A percentile compares a stretch with the other conserved stretches of the same genome.
Conservation (phyloP, 805 yeast genomes). For the Candida jianshihensis region DNA sequence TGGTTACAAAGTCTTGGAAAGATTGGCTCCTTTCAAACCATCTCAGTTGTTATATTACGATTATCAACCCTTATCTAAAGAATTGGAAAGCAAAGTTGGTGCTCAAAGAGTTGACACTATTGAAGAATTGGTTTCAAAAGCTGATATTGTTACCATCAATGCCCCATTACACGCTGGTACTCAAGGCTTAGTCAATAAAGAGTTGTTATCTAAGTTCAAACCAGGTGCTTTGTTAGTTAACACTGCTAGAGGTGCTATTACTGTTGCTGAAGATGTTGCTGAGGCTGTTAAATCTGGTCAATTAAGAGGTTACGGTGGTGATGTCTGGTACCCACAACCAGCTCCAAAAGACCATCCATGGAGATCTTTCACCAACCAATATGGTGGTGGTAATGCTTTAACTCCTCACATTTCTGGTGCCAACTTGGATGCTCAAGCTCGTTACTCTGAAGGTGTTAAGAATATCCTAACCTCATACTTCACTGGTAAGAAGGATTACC, state of each 20-base stretch:
- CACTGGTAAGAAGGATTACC: slow-evolving; percentile 55
- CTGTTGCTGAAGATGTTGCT: slow-evolving; percentile 67
- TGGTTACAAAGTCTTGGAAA: slow-evolving; percentile 68
- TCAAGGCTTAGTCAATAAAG: slow-evolving; percentile 59
- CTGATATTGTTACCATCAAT: slow-evolving; percentile 72
- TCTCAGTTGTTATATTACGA: slow-evolving; percentile 69
- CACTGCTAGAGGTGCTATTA: slow-evolving; percentile 80
- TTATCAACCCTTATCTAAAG: slow-evolving; percentile 60
- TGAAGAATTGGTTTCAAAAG: slow-evolving; percentile 58
- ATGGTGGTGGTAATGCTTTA: slow-evolving; percentile 78
- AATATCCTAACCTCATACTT: slow-evolving; percentile 58
- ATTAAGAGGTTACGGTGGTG: slow-evolving; percentile 77
- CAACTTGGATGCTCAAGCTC: slow-evolving; percentile 69
- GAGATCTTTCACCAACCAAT: slow-evolving; percentile 60
- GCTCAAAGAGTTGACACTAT: slow-evolving; percentile 52
- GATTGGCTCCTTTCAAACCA: slow-evolving; percentile 67
- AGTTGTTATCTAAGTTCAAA: slow-evolving; percentile 60
- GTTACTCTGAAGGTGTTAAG: slow-evolving; percentile 68
- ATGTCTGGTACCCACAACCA: slow-evolving; percentile 83
- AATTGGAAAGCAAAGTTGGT: slow-evolving; percentile 50
- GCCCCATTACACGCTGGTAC: slow-evolving; percentile 71
- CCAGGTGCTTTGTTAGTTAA: slow-evolving; percentile 68
- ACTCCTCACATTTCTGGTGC: slow-evolving; percentile 80
- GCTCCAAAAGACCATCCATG: slow-evolving; percentile 74
- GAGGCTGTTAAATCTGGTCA: slow-evolving; percentile 66